Evolutionary conservation across 169 alveolate genomes (phyloP).

Genomic region (Besnoitia besnoiti): DNA sequence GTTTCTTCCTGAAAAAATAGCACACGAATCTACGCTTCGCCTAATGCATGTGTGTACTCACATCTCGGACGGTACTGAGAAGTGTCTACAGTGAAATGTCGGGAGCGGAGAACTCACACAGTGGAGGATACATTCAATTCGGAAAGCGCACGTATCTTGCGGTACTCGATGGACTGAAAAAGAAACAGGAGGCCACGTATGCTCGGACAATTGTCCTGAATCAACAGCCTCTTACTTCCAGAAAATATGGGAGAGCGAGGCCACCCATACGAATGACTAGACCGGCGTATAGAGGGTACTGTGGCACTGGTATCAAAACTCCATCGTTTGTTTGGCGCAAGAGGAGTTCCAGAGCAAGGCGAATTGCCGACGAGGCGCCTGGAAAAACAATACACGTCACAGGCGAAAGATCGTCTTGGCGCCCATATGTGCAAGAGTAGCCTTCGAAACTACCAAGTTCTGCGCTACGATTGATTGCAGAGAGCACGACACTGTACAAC

Average conservation of each 20-base stretch:
- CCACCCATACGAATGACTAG: constrained; percentile 80
- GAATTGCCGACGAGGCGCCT: constrained; percentile 88
- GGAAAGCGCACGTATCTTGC: background rate
- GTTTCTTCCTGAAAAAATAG: constrained; percentile 35
- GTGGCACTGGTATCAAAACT: constrained; percentile 89
- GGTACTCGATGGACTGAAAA: background rate
- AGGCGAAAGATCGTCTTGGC: too few species aligned
- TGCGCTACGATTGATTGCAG: too few species aligned
- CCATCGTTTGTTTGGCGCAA: constrained; percentile 81
- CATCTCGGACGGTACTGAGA: too few species aligned
- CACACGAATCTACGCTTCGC: too few species aligned
- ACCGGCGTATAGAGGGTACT: constrained; percentile 90
- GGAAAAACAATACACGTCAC: too few species aligned
- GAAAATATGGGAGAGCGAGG: constrained; percentile 78
- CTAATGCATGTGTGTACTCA: too few species aligned
- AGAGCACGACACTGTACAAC: too few species aligned
- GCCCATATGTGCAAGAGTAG: too few species aligned
- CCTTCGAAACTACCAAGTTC: too few species aligned
- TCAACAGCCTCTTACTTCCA: constrained; percentile 70
- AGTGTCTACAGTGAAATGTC: too few species aligned
- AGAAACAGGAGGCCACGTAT: background rate
- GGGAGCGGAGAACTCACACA: too few species aligned
- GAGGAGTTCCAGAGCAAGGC: constrained; percentile 72
- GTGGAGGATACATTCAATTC: too few species aligned
- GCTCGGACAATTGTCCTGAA: background rate